Evolutionary conservation across 1,284 basidiomycete genomes (phyloP).

Genomic region (Trichosporon ovoides): DNA sequence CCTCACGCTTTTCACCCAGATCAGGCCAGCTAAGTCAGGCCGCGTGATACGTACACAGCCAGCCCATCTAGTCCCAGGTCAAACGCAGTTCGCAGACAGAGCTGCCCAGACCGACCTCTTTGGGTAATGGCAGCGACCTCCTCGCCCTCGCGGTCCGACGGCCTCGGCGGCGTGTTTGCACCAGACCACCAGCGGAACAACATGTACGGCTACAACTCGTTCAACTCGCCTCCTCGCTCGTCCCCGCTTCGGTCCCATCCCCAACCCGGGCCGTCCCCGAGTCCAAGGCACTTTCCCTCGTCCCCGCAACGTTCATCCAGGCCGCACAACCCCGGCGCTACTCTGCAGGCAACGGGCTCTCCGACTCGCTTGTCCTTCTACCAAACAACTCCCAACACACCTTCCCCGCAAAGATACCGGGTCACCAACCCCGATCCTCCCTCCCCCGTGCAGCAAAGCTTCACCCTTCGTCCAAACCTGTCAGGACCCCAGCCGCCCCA

Average conservation of each 20-base stretch:
- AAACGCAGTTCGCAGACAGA: not conserved
- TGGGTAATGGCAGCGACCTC: not conserved
- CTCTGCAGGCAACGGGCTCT: not conserved
- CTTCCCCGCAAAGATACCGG: not conserved
- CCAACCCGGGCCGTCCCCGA: not conserved
- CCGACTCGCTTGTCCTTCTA: not conserved
- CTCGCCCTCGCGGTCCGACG: conserved; percentile 2
- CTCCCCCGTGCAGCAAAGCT: not conserved
- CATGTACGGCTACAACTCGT: not conserved
- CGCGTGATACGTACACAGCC: not conserved
- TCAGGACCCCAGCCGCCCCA: not conserved
- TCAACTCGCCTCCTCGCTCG: not conserved
- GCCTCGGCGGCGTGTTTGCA: conserved; percentile 1
- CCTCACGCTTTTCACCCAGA: not conserved
- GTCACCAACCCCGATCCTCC: conserved; percentile 2
- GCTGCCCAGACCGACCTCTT: not conserved
- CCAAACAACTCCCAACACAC: conserved; percentile 3
- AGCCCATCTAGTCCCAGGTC: not conserved
- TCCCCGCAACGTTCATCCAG: not conserved
- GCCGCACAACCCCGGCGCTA: not conserved
- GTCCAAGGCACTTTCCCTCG: not conserved
- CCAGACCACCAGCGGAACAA: not conserved
- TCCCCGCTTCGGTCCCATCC: not conserved
- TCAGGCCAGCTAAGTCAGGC: not conserved
- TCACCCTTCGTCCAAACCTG: not conserved